Percentiles rank a stretch among this genome's conserved stretches.
Evolutionary conservation across 768 basidiomycete genomes (phyloP).

Genomic region (Tephrocybe sp.): DNA sequence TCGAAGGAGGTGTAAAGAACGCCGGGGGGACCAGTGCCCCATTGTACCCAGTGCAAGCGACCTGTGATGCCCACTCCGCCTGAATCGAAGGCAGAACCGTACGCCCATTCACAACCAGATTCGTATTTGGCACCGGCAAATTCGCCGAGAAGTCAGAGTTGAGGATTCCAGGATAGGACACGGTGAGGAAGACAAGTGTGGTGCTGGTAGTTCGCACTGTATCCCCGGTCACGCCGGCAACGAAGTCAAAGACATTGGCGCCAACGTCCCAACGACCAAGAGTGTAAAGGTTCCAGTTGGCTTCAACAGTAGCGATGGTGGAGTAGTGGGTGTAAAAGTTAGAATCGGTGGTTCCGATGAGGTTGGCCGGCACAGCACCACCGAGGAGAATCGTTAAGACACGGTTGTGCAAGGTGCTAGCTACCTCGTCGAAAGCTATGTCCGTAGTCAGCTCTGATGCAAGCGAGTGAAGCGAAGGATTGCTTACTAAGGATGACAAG

Average conservation of each 20-base stretch:
- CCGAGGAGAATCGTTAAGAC: constrained; percentile 45
- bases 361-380: constrained; percentile 41
- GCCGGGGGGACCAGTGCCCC: constrained; percentile 14
- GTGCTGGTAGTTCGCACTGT: constrained; percentile 20
- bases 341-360: constrained; percentile 46
- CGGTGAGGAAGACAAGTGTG: constrained; percentile 19
- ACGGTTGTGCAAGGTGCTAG: constrained; percentile 42
- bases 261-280: constrained; percentile 43
- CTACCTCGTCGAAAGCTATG: constrained; percentile 59
- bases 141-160: constrained; percentile 14
- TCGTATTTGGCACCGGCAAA: constrained; percentile 23
- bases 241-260: constrained; percentile 53
- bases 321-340: constrained; percentile 68
- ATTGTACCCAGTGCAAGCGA: constrained; percentile 22
- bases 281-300: constrained; percentile 61
- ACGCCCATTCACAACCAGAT: constrained; percentile 23
- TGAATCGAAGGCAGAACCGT: constrained; percentile 20
- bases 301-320: constrained; percentile 52
- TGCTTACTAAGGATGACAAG: constrained; percentile 49
- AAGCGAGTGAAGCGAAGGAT: neutral
- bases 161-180: constrained; percentile 26
- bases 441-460: neutral
- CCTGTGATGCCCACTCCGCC: constrained; percentile 21
- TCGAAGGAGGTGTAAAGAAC: constrained; percentile 1
- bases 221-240: constrained; percentile 48